Base-by-base conservation (phyloP, 495 filamentous ascomycete genomes). In the Halenospora varia region DNA sequence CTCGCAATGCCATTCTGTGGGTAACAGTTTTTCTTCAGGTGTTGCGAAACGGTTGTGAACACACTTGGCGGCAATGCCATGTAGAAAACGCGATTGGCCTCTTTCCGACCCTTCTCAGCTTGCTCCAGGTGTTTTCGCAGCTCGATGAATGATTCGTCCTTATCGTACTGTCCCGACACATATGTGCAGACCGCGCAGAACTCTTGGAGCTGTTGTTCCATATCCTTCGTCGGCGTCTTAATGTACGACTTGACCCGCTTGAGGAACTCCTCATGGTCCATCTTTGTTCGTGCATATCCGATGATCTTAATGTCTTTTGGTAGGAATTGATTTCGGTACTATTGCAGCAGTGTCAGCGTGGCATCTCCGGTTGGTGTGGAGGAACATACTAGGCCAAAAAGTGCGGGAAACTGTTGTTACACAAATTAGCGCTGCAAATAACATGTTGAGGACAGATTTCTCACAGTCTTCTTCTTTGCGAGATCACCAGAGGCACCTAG, bases 221-320 rank as follows among this genome's bases (percentile, higher is more conserved):
- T 88, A 59, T 97, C 95, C 80, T 96, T 96, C 51, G 92, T 95
- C 20, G 95, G 95, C 15, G 92, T 91, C 84, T 99, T 97, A 77
- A 99, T 99, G 75, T 96, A 94, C 56, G 92, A 96, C 76, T 88
- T 92, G 75, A 97, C 90, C 55, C 95, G 84, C 73, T 84, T 88
- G 65, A 96, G 78, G 75, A 89, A 97, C 73, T 97, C 95, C 61
- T 89, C 87, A 68, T 90, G 90, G 77, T 97, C 92, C 95, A 99
- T 99, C 78, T 96, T 96, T 62, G 95, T 99, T 68, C 95, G 86
- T 61, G 95, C 95, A 89, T 99, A 99, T 78, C 95, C 95, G 67
- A 99, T 84, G 70, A 99, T 96, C 71, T 86, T 89, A 75, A 96
- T 92, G 72, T 94, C 90, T 77, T 96, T 96, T 61, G 94, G 94